Conservation (phyloP, 2,329 filamentous ascomycete species). For the Furcasterigmium furcatum region DNA sequence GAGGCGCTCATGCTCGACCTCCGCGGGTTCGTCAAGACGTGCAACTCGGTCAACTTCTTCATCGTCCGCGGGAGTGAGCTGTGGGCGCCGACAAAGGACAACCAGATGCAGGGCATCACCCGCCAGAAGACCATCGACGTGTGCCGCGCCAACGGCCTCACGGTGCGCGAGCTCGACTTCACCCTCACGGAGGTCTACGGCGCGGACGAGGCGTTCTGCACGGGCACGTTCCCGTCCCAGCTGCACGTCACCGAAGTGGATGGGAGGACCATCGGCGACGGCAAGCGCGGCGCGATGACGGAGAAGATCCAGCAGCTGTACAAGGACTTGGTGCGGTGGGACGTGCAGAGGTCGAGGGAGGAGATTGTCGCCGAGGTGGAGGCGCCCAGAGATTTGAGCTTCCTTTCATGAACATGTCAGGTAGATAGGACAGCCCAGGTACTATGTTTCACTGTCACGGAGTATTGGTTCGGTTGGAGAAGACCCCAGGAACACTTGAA, state of each 20-base stretch:
- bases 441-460: no score
- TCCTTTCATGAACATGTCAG: constrained; percentile 2
- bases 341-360: constrained; percentile 15
- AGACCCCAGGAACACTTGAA: no score
- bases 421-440: no score
- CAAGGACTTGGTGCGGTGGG: constrained; percentile 13
- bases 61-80: constrained; percentile 24
- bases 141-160: constrained; percentile 19
- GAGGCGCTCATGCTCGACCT: constrained; percentile 24
- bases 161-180: constrained; percentile 22
- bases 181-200: constrained; percentile 23
- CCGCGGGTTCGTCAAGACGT: constrained; percentile 24
- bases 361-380: constrained; percentile 17
- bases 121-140: constrained; percentile 24
- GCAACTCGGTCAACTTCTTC: constrained; percentile 28
- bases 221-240: constrained; percentile 23
- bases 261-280: constrained; percentile 17
- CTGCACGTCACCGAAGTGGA: constrained; percentile 21
- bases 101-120: constrained; percentile 27
- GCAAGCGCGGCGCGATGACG: constrained; percentile 16
- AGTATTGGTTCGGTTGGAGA: no score
- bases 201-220: constrained; percentile 25
- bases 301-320: constrained; percentile 19
- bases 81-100: constrained; percentile 25
- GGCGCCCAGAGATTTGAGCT: constrained; percentile 18